These are phyloP conservation scores for Schizosaccharomyces lindneri DNA, from an alignment of 805 yeast genomes.

Conservation along the genomic window DNA sequence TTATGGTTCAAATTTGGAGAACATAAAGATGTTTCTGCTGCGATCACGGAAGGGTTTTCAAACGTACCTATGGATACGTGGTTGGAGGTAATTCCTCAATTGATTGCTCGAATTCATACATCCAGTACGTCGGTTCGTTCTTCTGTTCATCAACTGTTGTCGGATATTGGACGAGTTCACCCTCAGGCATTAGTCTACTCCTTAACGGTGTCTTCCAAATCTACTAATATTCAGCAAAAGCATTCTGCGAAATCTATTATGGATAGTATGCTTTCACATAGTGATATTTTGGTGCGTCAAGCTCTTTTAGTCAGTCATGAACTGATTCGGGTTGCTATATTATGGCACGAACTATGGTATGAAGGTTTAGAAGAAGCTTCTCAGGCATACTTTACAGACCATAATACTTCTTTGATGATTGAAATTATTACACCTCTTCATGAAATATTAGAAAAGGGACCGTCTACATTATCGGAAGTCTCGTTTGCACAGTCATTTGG, in stretches of 20 bases:
- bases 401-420: slow-evolving; percentile 83
- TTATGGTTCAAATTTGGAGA: slow-evolving; percentile 96
- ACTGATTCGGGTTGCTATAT: slow-evolving; percentile 74
- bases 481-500: slow-evolving; percentile 86
- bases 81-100: slow-evolving; percentile 86
- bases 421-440: slow-evolving; percentile 80
- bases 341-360: slow-evolving; percentile 97
- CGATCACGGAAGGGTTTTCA: slow-evolving; percentile 72
- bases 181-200: slow-evolving; percentile 95
- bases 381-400: slow-evolving; percentile 75
- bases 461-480: slow-evolving; percentile 76
- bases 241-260: slow-evolving; percentile 76
- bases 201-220: slow-evolving; percentile 80
- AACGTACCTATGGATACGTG: slow-evolving; percentile 79
- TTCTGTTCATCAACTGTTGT: slow-evolving; percentile 50
- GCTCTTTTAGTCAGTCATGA: slow-evolving; percentile 82
- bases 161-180: slow-evolving; percentile 84
- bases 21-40: slow-evolving; percentile 65
- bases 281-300: slow-evolving; percentile 64
- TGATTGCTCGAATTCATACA: slow-evolving; percentile 88
- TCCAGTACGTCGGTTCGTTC: slow-evolving; percentile 67
- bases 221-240: slow-evolving; percentile 72
- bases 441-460: slow-evolving; percentile 52
- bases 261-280: slow-evolving; percentile 75
- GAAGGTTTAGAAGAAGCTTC: slow-evolving; percentile 95